phyloP scores from a whole-genome alignment of 148 eudicot genomes.

The Suaeda aralocaspica region DNA sequence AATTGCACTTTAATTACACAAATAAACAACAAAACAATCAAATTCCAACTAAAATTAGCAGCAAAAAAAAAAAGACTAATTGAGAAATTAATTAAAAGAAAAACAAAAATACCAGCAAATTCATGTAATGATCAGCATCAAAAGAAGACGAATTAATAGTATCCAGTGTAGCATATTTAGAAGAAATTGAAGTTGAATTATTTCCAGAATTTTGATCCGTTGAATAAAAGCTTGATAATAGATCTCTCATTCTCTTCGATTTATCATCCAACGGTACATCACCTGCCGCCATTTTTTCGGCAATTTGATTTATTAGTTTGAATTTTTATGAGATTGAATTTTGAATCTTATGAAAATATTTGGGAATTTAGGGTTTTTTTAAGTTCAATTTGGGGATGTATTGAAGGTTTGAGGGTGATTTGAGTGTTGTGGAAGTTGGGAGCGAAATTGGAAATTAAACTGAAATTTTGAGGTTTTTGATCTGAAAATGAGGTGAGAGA shows the following conservation, averaged over 20 bases:
- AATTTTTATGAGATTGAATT: neutral
- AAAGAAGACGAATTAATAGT: slow-evolving; percentile 85
- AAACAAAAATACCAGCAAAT: slow-evolving; percentile 56
- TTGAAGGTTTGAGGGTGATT: neutral
- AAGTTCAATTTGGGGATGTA: neutral
- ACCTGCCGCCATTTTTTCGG: slow-evolving; percentile 38
- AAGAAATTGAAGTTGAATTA: slow-evolving; percentile 41
- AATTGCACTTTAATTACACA: too few relatives aligned
- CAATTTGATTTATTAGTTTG: slow-evolving; percentile 16
- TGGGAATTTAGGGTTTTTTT: neutral
- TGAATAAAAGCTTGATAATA: slow-evolving; percentile 87
- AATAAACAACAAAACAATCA: neutral
- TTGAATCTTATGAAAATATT: neutral
- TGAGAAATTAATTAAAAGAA: neutral
- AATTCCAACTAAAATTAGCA: neutral
- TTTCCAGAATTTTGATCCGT: slow-evolving; percentile 51
- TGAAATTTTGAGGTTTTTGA: slow-evolving; percentile 8
- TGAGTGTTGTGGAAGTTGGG: neutral
- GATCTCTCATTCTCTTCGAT: slow-evolving; percentile 96
- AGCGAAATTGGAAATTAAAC: neutral
- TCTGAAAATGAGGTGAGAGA: slow-evolving; percentile 10
- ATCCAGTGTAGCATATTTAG: slow-evolving; percentile 77
- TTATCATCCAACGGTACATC: slow-evolving; percentile 72
- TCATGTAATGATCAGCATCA: slow-evolving; percentile 89
- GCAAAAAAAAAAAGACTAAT: neutral